These are phyloP conservation scores for Oemleria cerasiformis DNA, from an alignment of 306 rosid genomes.

Conservation along the genomic window DNA sequence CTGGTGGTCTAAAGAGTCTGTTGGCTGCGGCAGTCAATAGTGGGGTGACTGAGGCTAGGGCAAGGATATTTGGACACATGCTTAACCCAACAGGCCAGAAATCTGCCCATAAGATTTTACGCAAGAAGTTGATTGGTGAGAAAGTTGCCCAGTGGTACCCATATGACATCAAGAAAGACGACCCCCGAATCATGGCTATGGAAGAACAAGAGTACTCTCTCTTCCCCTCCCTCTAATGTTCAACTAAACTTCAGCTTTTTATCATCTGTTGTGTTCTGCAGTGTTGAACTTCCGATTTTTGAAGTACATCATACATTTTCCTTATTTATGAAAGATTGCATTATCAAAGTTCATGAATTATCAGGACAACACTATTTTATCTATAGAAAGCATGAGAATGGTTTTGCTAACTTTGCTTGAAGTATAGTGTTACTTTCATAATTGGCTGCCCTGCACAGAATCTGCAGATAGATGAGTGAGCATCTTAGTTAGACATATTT, in stretches of 20 bases:
- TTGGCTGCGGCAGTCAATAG: constrained; percentile 40
- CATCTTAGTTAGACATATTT: not conserved
- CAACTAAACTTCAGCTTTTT: constrained; percentile 2
- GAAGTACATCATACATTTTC: not conserved
- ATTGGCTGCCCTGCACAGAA: not conserved
- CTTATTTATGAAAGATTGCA: not conserved
- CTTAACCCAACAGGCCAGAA: constrained; percentile 62
- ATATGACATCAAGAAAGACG: constrained; percentile 68
- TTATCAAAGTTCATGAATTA: not conserved
- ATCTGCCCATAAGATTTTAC: constrained; percentile 72
- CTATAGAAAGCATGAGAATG: not conserved
- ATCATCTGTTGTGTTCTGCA: not conserved
- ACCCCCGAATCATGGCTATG: constrained; percentile 70
- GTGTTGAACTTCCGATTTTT: not conserved
- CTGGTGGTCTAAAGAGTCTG: constrained; percentile 52
- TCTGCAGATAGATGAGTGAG: not conserved
- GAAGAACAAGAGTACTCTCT: constrained; percentile 66
- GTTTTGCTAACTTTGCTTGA: too few species aligned
- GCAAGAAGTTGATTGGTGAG: constrained; percentile 82
- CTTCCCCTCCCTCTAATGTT: constrained; percentile 14
- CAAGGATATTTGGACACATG: constrained; percentile 72
- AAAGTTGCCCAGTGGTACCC: constrained; percentile 87
- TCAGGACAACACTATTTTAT: not conserved
- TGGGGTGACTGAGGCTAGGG: constrained; percentile 74
- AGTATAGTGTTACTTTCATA: not conserved